phyloP scores from a whole-genome alignment of 1,284 basidiomycete genomes.

The Inonotus obliquus region DNA sequence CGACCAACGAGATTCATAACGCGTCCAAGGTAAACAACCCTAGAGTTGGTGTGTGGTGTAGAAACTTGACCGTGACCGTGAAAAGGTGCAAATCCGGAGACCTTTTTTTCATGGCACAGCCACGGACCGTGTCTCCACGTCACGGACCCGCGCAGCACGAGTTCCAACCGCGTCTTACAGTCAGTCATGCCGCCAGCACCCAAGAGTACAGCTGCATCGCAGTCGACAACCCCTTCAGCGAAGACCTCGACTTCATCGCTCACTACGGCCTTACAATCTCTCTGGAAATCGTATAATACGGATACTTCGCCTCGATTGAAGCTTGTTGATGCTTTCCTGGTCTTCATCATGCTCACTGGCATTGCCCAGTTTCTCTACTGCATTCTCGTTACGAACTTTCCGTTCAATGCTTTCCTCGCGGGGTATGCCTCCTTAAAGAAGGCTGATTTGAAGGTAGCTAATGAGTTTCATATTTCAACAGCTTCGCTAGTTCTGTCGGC shows the following conservation, averaged over 20 bases:
- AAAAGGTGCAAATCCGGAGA: background rate
- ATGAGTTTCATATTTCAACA: constrained; percentile 30
- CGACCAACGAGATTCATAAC: constrained; percentile 13
- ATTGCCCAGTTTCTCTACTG: constrained; percentile 91
- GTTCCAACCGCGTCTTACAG: background rate
- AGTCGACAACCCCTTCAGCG: constrained; percentile 33
- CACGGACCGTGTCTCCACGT: constrained; percentile 14
- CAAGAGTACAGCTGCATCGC: constrained; percentile 33
- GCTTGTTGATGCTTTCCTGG: constrained; percentile 89
- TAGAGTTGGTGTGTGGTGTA: background rate
- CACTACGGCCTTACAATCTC: constrained; percentile 46
- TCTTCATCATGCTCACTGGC: constrained; percentile 91
- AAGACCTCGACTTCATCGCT: constrained; percentile 24
- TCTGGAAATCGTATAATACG: constrained; percentile 75
- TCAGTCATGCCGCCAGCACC: constrained; percentile 30
- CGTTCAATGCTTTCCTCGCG: constrained; percentile 95
- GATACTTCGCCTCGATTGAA: constrained; percentile 84
- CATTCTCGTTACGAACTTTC: constrained; percentile 86
- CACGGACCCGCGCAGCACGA: constrained; percentile 6
- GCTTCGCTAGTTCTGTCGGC: constrained; percentile 90
- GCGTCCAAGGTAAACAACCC: constrained; percentile 25
- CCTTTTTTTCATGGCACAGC: constrained; percentile 14
- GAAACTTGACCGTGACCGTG: background rate
- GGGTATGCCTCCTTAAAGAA: constrained; percentile 56
- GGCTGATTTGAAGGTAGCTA: background rate